Conservation (phyloP, 495 filamentous ascomycete species). For the Aspergillus indologenus region DNA sequence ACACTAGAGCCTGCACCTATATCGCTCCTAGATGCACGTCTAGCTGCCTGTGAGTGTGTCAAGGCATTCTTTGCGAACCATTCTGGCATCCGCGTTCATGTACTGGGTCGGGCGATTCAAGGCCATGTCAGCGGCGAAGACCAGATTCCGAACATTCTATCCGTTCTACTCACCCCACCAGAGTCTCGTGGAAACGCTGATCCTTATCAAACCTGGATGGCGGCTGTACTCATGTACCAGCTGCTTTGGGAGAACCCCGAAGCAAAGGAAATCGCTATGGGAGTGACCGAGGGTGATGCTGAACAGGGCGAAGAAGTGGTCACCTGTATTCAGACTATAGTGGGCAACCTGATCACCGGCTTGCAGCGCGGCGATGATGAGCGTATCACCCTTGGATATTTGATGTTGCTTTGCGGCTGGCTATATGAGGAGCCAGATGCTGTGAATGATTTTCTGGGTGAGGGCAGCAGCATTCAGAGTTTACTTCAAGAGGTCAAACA, state of each 20-base stretch:
- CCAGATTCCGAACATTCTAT: slow-evolving; percentile 86
- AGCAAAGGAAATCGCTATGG: slow-evolving; percentile 76
- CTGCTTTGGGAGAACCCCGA: slow-evolving; percentile 79
- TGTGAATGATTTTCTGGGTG: slow-evolving; percentile 91
- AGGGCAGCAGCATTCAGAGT: slow-evolving; percentile 87
- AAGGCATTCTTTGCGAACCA: slow-evolving; percentile 88
- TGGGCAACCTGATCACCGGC: slow-evolving; percentile 73
- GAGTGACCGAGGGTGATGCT: slow-evolving; percentile 83
- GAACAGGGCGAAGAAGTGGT: slow-evolving; percentile 92
- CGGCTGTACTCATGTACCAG: slow-evolving; percentile 84
- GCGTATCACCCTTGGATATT: slow-evolving; percentile 76
- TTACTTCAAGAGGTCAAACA: slow-evolving; percentile 72
- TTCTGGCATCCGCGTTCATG: slow-evolving; percentile 73
- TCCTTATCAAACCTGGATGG: slow-evolving; percentile 90
- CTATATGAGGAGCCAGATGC: slow-evolving; percentile 88
- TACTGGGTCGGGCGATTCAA: slow-evolving; percentile 83
- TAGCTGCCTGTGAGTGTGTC: slow-evolving; percentile 84
- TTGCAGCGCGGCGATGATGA: slow-evolving; percentile 76
- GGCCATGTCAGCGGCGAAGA: slow-evolving; percentile 76
- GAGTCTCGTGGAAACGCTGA: slow-evolving; percentile 60
- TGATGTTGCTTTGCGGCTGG: slow-evolving; percentile 92
- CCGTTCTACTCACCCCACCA: slow-evolving; percentile 67
- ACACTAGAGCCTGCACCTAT: slow-evolving; percentile 65
- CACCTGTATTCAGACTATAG: slow-evolving; percentile 85
- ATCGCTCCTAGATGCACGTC: slow-evolving; percentile 70